Conservation (phyloP, 2,329 filamentous ascomycete species). For the Elsinoe perseae region DNA sequence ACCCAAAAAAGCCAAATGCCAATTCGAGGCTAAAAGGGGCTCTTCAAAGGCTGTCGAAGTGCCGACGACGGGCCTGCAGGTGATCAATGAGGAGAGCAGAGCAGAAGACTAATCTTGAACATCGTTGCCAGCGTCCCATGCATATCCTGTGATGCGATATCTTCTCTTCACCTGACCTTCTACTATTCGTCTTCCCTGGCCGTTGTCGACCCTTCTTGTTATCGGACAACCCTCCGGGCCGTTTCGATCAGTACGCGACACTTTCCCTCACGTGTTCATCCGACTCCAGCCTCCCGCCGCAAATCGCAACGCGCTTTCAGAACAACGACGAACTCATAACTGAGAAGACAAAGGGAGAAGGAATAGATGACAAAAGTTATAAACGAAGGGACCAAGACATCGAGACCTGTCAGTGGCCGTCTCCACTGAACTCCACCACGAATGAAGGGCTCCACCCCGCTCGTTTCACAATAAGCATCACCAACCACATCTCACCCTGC, state of each 20-base stretch:
- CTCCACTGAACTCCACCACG: slow-evolving; percentile 12
- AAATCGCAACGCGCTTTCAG: slow-evolving; percentile 9
- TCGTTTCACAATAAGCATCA: slow-evolving; percentile 12
- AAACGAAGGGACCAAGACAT: not conserved
- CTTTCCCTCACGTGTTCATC: slow-evolving; percentile 14
- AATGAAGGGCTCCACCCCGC: slow-evolving; percentile 15
- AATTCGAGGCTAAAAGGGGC: slow-evolving; percentile 14
- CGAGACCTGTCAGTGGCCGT: not conserved
- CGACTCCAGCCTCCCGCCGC: slow-evolving; percentile 3
- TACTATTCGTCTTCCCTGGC: not conserved
- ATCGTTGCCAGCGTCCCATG: no score
- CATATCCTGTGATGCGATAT: not conserved
- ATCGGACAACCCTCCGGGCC: slow-evolving; percentile 7
- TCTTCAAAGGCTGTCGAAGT: slow-evolving; percentile 1
- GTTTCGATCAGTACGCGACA: slow-evolving; percentile 14
- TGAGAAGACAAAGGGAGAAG: not conserved
- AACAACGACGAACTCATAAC: not conserved
- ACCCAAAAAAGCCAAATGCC: not conserved
- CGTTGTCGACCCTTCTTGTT: not conserved
- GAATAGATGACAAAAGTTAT: not conserved
- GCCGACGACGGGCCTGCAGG: not conserved
- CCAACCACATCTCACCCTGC: slow-evolving; percentile 3
- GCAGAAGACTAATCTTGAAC: no score
- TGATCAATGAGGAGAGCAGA: not conserved
- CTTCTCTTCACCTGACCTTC: not conserved